Base-by-base conservation (phyloP, 257 asterid species). In the Scutellaria minor region DNA sequence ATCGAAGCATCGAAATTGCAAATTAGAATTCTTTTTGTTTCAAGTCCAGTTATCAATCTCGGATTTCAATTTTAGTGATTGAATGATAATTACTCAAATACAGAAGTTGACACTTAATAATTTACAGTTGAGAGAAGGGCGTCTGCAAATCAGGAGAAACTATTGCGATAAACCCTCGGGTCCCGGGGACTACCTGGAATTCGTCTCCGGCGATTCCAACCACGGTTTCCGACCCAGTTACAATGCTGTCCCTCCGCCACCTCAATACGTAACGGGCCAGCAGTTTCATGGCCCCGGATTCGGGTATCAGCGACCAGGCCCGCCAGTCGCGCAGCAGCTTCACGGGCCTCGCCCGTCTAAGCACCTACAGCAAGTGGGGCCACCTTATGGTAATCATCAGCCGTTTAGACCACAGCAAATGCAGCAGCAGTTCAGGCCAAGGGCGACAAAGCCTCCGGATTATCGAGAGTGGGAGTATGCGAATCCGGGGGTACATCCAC, bases 401-500 rank as follows among this genome's bases (percentile, higher is more conserved):
- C 88, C 81, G 82, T 82, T 85, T 75, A 81, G 86, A 45, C 90
- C 88, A 31, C 86, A 64, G 52, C 83, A 81, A 57, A 70, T 45
- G 83, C 75, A 22, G 71, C 89, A 57, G 72, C 90, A 80, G 69
- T 62, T 74, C 62, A 73, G 88, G 74, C 88, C 85, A 2, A 78
- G 87, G 78, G 79, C 87, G 56, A 73, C 89, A 0, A 93, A 83
- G 83, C 89, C 92, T 12, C 85, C 84, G 18, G 88, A 85, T 74
- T 88, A 80, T 73, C 84, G 97, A 70, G 84, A 82, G 15, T 94
- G 98, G 98, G 95, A 89, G 77, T 72, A 74, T 71, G 88, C 89
- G 6, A 81, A 84, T 58, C 85, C 82, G 5, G 78, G 77, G 61
- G 95, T 90, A 2, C 85, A 96, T 24, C 82, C 88, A 73, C 73